A percentile compares a stretch with the other conserved stretches of the same genome.
phyloP scores from a whole-genome alignment of 2,329 filamentous ascomycete genomes.

The Colletotrichum siamense region DNA sequence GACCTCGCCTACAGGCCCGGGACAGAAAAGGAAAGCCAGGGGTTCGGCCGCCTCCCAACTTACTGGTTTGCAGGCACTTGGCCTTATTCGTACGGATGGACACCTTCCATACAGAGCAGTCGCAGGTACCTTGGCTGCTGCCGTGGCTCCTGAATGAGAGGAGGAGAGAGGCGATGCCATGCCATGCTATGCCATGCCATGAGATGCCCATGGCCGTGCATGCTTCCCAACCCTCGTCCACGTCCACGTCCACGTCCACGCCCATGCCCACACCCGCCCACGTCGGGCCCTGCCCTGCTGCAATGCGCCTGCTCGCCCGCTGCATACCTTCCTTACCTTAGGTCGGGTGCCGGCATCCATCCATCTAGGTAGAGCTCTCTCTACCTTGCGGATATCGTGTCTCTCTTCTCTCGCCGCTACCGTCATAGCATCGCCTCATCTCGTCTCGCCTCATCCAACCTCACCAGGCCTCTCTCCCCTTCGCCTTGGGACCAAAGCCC shows the following conservation, averaged over 20 bases:
- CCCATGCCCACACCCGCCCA: background rate
- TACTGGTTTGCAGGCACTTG: no score
- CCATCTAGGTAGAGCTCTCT: background rate
- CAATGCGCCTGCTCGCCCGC: background rate
- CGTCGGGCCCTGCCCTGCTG: background rate
- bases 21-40: background rate
- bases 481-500: background rate
- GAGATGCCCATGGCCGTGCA: background rate
- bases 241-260: no score
- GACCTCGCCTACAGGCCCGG: background rate
- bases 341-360: background rate
- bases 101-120: background rate
- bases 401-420: background rate
- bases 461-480: background rate
- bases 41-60: background rate
- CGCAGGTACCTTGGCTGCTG: no score
- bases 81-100: no score
- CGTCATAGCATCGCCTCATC: background rate
- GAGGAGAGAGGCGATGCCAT: no score
- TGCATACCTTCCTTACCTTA: background rate
- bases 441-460: background rate
- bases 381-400: background rate
- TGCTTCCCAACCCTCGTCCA: no score
- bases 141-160: no score
- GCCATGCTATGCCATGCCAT: background rate